Evolutionary conservation across 768 basidiomycete species (phyloP).

Genomic region (Jaapia argillacea): DNA sequence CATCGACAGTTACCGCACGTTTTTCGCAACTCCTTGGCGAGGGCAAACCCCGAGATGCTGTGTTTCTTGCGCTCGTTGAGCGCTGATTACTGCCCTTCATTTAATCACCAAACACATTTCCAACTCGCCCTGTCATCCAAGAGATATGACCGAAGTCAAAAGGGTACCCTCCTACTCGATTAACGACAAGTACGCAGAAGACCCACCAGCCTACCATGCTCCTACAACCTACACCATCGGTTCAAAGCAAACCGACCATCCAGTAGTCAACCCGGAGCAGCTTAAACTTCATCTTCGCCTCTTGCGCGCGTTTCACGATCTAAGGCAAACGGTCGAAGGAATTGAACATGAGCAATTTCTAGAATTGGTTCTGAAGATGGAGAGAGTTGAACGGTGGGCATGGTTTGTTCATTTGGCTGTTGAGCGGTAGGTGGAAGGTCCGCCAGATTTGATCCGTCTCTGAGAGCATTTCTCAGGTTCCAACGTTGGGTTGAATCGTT

Average conservation of each 20-base stretch:
- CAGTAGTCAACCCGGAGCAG: conserved; percentile 21
- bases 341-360: conserved; percentile 15
- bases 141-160: too few relatives aligned
- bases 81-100: too few relatives aligned
- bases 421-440: conserved; percentile 17
- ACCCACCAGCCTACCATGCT: background rate
- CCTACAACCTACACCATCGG: conserved; percentile 9
- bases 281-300: conserved; percentile 25
- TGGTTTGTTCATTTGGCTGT: conserved; percentile 31
- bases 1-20: too few relatives aligned
- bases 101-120: too few relatives aligned
- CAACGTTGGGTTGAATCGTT: conserved; percentile 26
- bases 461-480: conserved; percentile 17
- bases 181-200: too few relatives aligned
- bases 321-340: conserved; percentile 19
- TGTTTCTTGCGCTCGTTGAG: too few relatives aligned
- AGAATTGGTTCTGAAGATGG: conserved; percentile 4
- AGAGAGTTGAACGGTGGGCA: conserved; percentile 18
- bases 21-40: too few relatives aligned
- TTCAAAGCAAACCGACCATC: conserved; percentile 7
- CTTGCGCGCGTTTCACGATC: conserved; percentile 22
- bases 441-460: background rate
- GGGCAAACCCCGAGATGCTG: too few relatives aligned
- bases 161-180: too few relatives aligned
- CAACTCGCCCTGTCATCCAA: too few relatives aligned